phyloP scores from a whole-genome alignment of 306 rosid genomes.

The Myrica gale region DNA sequence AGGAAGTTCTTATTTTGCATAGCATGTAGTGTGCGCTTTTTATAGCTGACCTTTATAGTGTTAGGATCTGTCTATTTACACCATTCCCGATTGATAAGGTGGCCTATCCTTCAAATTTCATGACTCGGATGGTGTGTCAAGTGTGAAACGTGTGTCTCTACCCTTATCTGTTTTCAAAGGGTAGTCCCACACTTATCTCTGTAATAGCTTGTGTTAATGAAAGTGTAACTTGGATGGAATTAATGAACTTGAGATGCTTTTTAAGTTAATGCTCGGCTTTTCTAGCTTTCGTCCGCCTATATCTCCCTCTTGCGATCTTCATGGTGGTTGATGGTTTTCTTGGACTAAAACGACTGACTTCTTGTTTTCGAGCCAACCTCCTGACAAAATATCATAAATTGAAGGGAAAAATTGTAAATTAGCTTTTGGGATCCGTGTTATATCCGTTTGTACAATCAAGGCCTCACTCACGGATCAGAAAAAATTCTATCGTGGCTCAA shows the following conservation, averaged over 20 bases:
- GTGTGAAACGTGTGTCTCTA: constrained; percentile 36
- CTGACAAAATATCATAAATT: no score
- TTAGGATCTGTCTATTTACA: constrained; percentile 44
- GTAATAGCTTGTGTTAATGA: constrained; percentile 39
- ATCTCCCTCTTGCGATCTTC: no score
- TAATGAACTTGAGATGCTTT: neutral
- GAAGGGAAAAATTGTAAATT: no score
- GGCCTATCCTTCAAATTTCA: constrained; percentile 30
- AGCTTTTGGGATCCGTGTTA: no score
- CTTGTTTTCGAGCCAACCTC: no score
- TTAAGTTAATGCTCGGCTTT: no score
- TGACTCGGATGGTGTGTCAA: constrained; percentile 45
- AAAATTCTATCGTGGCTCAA: no score
- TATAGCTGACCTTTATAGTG: constrained; percentile 35
- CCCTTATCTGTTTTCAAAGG: constrained; percentile 36
- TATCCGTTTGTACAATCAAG: no score
- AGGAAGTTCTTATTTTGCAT: constrained; percentile 44
- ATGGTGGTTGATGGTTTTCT: no score
- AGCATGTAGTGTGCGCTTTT: constrained; percentile 54
- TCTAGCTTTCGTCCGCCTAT: no score
- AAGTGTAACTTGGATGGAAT: constrained; percentile 11
- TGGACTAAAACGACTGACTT: no score
- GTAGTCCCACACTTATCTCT: constrained; percentile 30
- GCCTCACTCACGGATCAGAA: no score
- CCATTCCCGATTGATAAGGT: constrained; percentile 43